phyloP scores from a whole-genome alignment of 176 grass and related monocot species.

The Juncus inflexus region DNA sequence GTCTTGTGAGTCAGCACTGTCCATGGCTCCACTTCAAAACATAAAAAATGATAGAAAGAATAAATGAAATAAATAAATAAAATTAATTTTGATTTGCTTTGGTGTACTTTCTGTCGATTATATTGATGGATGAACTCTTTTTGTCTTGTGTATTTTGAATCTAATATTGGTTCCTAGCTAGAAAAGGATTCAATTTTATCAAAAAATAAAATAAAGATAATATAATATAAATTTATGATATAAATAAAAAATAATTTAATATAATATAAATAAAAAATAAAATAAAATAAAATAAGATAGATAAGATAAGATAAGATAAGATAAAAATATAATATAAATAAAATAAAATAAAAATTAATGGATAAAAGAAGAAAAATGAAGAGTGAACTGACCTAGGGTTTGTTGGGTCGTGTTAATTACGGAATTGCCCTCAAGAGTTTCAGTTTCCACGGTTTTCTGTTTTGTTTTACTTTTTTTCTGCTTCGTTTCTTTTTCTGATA shows the following conservation, averaged over 20 bases:
- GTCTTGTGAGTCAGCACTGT: constrained; percentile 81
- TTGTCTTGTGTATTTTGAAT: too few species aligned
- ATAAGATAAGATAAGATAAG: constrained; percentile 2
- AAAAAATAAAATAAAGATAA: not conserved
- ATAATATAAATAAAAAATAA: too few species aligned
- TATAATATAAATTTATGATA: too few species aligned
- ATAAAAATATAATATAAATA: not conserved
- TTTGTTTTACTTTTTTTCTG: constrained; percentile 66
- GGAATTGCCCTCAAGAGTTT: constrained; percentile 23
- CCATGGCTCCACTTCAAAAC: constrained; percentile 61
- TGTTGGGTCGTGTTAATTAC: constrained; percentile 37
- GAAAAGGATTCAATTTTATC: not conserved
- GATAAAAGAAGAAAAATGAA: constrained; percentile 12
- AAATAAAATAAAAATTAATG: not conserved
- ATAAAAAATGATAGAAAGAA: constrained; percentile 4
- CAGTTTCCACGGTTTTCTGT: constrained; percentile 33
- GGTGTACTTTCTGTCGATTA: not conserved
- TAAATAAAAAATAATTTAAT: too few species aligned
- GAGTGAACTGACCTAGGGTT: constrained; percentile 29
- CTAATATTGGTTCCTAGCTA: not conserved
- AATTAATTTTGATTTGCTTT: not conserved
- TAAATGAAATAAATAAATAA: not conserved
- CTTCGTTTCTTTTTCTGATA: constrained; percentile 47
- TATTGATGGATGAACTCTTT: not conserved
- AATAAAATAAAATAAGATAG: not conserved